Evolutionary conservation across 2,329 filamentous ascomycete species (phyloP), one percentile per base, ranked within the genome.

Genomic region (Fusarium brachygibbosum): DNA sequence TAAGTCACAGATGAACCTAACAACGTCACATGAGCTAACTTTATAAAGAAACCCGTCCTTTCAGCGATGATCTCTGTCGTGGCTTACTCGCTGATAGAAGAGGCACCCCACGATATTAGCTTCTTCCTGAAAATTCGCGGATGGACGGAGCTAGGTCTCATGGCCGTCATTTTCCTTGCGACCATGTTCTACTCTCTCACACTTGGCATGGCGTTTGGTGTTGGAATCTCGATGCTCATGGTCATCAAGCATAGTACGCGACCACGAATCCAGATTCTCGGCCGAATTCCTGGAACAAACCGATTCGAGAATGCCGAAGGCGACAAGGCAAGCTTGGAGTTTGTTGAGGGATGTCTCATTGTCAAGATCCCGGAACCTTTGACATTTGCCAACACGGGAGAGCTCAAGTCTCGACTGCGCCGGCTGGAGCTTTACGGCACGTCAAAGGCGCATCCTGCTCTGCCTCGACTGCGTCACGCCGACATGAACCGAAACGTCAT

Each of bases 341-440:
- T 97, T 74, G 87, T 98, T 54, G 94, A 98, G 69, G 93, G 95
- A 17, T 97, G 93, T 64, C 83, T 99, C 12, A 97, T 99, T 63
- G 93, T 98, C 74, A 98, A 98, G 83, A 98, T 99, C 57, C 95
- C 96, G 0, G 96, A 99, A 77, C 96, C 96, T 0, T 83, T 99
- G 51, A 98, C 95, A 0, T 99, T 99, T 78, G 95, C 95, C 76
- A 99, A 99, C 78, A 98, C 96, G 0, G 96, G 94, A 46, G 93
- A 96, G 72, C 83, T 99, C 44, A 97, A 97, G 79, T 91, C 90
- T 53, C 87, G 96, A 6, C 85, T 99, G 13, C 86, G 92, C 8
- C 85, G 96, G 9, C 85, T 99, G 2, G 96, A 98, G 79, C 86
- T 94, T 23, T 97, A 98, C 75, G 96, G 96, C n/a, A 95, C 93